phyloP scores from a whole-genome alignment of 495 filamentous ascomycete genomes.

The Xylaria palmicola region DNA sequence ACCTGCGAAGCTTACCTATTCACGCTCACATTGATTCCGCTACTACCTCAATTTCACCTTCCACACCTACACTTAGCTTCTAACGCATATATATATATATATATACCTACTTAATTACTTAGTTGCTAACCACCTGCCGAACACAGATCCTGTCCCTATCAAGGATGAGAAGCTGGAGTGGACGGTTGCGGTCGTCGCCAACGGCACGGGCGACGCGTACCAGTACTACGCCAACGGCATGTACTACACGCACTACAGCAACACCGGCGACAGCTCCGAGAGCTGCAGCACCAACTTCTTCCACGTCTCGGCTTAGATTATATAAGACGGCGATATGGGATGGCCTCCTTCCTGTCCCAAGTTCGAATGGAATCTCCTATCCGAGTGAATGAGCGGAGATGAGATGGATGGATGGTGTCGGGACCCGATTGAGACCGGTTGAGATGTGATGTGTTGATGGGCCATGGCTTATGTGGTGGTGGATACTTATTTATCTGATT shows the following conservation, averaged over 20 bases:
- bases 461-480: not conserved
- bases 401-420: not conserved
- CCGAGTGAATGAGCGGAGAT: not conserved
- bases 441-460: not conserved
- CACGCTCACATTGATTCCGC: constrained; percentile 1
- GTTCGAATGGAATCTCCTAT: not conserved
- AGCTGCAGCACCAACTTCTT: not conserved
- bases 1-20: constrained; percentile 1
- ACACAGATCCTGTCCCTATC: not conserved
- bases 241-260: not conserved
- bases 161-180: not conserved
- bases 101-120: not conserved
- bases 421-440: not conserved
- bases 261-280: not conserved
- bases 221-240: not conserved
- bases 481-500: not conserved
- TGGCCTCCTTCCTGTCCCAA: constrained; percentile 1
- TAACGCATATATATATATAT: not conserved
- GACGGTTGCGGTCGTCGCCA: not conserved
- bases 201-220: not conserved
- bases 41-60: not conserved
- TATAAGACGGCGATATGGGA: not conserved
- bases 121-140: not conserved
- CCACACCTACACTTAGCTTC: not conserved
- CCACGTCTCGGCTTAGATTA: constrained; percentile 5